Base-by-base conservation (phyloP, 768 basidiomycete species). In the Lanmaoa pseudosensibilis region DNA sequence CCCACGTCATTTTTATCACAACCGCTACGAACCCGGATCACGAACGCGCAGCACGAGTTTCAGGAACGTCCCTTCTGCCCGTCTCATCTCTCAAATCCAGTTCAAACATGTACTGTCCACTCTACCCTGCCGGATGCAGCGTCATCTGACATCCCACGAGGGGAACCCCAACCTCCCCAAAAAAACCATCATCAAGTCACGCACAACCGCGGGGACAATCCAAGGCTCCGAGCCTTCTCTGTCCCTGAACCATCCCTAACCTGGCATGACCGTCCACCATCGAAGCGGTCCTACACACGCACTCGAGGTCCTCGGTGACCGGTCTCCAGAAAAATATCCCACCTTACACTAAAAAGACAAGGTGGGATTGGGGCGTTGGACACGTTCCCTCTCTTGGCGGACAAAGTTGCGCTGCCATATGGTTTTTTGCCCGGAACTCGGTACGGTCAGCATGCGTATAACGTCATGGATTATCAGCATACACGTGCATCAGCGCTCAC, bases 81-180 rank as follows among this genome's bases (percentile, higher is more conserved):
- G 33, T 30, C 25, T 16, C 8, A 13, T 37, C 19, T 11, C 23
- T n/a, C 11, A 11, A 15, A 8, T 40, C 37, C 15, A 44, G 40
- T 16, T 30, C 44, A 34, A 54, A 38, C 45, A 32, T 37, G 48
- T 43, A 4, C 37, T 25, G 16, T 36, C 27, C 38, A 39, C 27
- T 39, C 10, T 23, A 43, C 41, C 13, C 21, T 19, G 21, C 19
- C 21, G 3, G 46, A 38, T 19, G 50, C 27, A 32, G 33, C n/a
- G 13, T 34, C 58, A 52, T 32, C 59, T 56, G 63, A 61, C 49
- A n/a, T 43, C 30, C 50, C 61, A 63, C 51, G 61, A 52, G 61
- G n/a, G n/a, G 61, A 40, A 21, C 19, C 23, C 10, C 23, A 8
- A 38, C 38, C 27, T 18, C n/a, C 13, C 9, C 19, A 36, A 27